Conservation (phyloP, 352 stramenopile genomes). For the Pythium aristosporum region DNA sequence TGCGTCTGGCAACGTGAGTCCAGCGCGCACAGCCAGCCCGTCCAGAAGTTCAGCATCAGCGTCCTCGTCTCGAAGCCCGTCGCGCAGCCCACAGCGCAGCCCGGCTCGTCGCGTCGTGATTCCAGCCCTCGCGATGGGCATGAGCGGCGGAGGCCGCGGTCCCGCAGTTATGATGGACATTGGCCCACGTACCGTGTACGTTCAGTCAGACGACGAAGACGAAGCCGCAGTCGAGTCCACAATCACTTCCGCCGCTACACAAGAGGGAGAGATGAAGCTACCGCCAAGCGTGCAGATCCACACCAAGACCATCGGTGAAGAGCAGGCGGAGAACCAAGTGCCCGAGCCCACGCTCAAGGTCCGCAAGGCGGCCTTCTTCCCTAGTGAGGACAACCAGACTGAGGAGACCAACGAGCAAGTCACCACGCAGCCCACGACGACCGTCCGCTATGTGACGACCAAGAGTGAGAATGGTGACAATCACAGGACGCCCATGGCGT, state of each 20-base stretch:
- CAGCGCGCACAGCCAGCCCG: conserved; percentile 6
- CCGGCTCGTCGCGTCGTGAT: conserved; percentile 13
- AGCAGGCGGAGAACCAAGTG: conserved; percentile 7
- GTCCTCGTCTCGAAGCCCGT: background rate
- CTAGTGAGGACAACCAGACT: conserved; percentile 10
- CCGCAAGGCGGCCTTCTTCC: background rate
- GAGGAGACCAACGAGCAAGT: background rate
- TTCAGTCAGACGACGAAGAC: conserved; percentile 8
- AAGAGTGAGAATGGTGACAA: conserved; percentile 6
- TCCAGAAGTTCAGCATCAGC: conserved; percentile 8
- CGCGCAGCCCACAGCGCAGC: conserved; percentile 11
- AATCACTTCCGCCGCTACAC: background rate
- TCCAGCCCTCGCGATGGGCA: background rate
- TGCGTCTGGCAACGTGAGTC: conserved; percentile 11
- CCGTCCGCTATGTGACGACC: conserved; percentile 11
- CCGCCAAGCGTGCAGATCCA: conserved; percentile 17
- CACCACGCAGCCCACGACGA: background rate
- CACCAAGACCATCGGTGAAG: conserved; percentile 13
- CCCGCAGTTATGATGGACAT: conserved; percentile 14
- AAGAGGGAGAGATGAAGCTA: background rate
- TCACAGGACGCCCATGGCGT: background rate
- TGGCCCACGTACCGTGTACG: conserved; percentile 4
- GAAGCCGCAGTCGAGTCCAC: background rate
- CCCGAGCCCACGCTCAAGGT: background rate
- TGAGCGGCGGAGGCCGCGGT: conserved; percentile 9